Evolutionary conservation across 2,329 filamentous ascomycete genomes (phyloP), one percentile per base, ranked within the genome.

Genomic region (Botryotinia globosa): DNA sequence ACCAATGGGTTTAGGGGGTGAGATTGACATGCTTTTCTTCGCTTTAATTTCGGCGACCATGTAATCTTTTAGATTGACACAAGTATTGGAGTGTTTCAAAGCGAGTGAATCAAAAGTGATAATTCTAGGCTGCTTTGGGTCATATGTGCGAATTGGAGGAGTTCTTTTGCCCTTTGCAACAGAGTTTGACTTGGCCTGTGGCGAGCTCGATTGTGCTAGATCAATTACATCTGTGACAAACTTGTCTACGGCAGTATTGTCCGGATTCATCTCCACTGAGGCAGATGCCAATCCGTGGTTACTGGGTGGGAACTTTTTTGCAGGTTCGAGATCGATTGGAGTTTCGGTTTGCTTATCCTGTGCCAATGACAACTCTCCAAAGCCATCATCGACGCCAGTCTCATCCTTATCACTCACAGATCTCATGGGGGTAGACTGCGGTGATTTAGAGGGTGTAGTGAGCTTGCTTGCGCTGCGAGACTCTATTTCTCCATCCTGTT

Each of bases 91-190:
- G 76, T 94, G 93, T 0, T 84, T 63, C 7, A 82, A 78, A n/a
- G 90, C 90, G 1, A 98, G 85, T 0, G 96, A 98, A 81, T 99
- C 96, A 39, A 98, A 87, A 0, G 93, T 94, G 75, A 98, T 90
- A 74, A 98, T 94, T 51, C 88, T 87, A 1, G 93, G 89, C 68
- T 89, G 85, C 14, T 83, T 83, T 1, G 84, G 82, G 70, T 88
- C 84, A 73, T 83, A 82, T 74, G 84, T 87, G 45, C 82, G 81
- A 69, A 77, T 72, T 9, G 77, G 76, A 45, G 74, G 76, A 72
- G 74, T 74, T 44, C 67, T 74, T 77, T 81, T 81, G 22, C 67
- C 69, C 77, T 48, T 79, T 69, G 80, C 82, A 42, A 81, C 82
- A 34, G 74, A 72, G n/a, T 61, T 73, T 64, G 68, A 66, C 20